Evolutionary conservation across 192 early-diverging fungal genomes (phyloP).

Genomic region (Coemansia interrupta): DNA sequence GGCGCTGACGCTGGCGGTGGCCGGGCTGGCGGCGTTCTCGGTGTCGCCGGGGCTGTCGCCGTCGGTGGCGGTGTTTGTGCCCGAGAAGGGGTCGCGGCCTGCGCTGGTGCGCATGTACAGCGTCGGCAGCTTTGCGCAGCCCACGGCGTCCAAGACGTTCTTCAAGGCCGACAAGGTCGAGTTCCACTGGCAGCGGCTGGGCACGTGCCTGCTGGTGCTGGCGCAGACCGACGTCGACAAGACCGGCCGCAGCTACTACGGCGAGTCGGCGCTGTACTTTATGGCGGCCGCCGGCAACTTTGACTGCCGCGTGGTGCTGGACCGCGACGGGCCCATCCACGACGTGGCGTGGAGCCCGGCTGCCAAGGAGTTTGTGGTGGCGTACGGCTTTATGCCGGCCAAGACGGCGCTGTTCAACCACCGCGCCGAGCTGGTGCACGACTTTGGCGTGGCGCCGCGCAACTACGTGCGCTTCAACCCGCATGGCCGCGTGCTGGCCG

Average conservation of each 20-base stretch:
- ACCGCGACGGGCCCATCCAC: constrained; percentile 89
- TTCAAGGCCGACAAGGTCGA: constrained; percentile 90
- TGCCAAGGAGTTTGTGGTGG: constrained; percentile 96
- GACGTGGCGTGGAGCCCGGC: constrained; percentile 93
- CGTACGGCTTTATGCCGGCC: constrained; percentile 92
- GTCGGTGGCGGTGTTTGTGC: constrained; percentile 86
- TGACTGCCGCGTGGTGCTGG: constrained; percentile 82
- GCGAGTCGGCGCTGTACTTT: constrained; percentile 91
- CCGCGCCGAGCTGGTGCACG: constrained; percentile 73
- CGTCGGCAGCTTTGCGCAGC: constrained; percentile 66
- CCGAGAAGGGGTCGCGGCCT: constrained; percentile 76
- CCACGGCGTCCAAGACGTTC: constrained; percentile 87
- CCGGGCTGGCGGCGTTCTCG: constrained; percentile 79
- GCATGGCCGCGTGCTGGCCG: constrained; percentile 81
- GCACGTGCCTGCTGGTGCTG: constrained; percentile 83
- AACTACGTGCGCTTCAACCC: constrained; percentile 89
- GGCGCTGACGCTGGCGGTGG: constrained; percentile 61
- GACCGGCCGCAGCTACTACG: constrained; percentile 94
- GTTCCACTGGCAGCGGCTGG: constrained; percentile 90
- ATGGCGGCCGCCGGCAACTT: constrained; percentile 87
- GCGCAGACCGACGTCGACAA: constrained; percentile 95
- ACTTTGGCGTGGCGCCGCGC: constrained; percentile 82
- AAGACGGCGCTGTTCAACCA: constrained; percentile 93
- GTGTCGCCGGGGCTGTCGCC: constrained; percentile 82
- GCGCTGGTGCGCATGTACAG: constrained; percentile 86